Percentiles rank a stretch among this genome's conserved stretches.
These are phyloP conservation scores for Aaosphaeria pasadenensis DNA, from an alignment of 2,329 filamentous ascomycete species.

Conservation along the genomic window DNA sequence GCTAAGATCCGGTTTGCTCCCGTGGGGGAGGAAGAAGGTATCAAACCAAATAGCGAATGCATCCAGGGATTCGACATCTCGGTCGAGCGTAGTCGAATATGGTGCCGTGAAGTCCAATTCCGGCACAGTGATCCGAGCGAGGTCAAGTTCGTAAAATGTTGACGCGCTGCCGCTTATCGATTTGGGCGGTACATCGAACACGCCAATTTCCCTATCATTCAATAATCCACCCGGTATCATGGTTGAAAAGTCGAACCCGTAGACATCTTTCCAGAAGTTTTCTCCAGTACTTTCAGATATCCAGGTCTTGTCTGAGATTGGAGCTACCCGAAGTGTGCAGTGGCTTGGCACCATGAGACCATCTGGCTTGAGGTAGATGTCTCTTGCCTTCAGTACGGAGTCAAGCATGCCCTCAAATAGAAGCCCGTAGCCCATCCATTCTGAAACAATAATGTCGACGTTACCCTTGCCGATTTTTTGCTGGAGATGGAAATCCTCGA, in stretches of 20 bases:
- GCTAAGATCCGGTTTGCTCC: constrained; percentile 20
- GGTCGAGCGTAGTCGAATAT: constrained; percentile 61
- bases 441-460: constrained; percentile 92
- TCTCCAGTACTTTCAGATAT: constrained; percentile 67
- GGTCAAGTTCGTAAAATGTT: constrained; percentile 71
- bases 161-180: constrained; percentile 49
- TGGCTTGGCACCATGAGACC: constrained; percentile 87
- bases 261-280: constrained; percentile 83
- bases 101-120: constrained; percentile 73
- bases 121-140: constrained; percentile 67
- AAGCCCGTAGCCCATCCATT: constrained; percentile 97
- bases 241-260: constrained; percentile 89
- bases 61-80: constrained; percentile 69
- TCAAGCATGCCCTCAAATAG: constrained; percentile 96
- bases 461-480: constrained; percentile 43
- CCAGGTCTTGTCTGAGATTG: constrained; percentile 74
- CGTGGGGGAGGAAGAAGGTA: constrained; percentile 75
- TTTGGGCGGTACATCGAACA: constrained; percentile 29
- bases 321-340: constrained; percentile 77
- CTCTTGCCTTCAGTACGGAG: constrained; percentile 82
- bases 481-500: constrained; percentile 80
- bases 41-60: constrained; percentile 94
- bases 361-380: constrained; percentile 76
- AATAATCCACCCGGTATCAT: constrained; percentile 83
- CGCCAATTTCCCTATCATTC: constrained; percentile 52